Conservation (phyloP, 768 basidiomycete species). For the Phylloporus arenicola region DNA sequence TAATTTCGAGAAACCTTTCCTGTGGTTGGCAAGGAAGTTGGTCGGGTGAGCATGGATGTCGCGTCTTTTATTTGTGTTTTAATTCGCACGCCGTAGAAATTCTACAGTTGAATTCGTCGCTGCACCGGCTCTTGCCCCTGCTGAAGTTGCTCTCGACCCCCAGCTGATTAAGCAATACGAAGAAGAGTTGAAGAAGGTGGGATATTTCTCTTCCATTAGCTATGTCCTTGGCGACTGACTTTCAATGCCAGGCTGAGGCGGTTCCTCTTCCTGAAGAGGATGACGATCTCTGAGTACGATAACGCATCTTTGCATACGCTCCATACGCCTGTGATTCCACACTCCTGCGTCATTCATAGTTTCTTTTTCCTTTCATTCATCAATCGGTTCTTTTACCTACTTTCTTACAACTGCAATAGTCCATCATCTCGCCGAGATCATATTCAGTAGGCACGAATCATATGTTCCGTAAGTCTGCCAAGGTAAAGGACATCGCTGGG, state of each 20-base stretch:
- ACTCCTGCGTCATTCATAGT: constrained; percentile 18
- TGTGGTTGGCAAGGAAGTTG: constrained; percentile 97
- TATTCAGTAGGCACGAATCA: constrained; percentile 20
- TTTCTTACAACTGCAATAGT: constrained; percentile 24
- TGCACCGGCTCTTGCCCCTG: constrained; percentile 90
- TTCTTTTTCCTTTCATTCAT: constrained; percentile 13
- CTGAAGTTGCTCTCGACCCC: constrained; percentile 83
- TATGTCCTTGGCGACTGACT: constrained; percentile 7
- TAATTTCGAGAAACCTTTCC: constrained; percentile 99
- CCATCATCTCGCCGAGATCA: constrained; percentile 21
- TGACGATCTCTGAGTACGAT: constrained; percentile 61
- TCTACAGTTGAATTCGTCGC: constrained; percentile 89
- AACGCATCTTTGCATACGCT: constrained; percentile 16
- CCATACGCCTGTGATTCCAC: constrained; percentile 17
- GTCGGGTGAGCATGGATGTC: constrained; percentile 67
- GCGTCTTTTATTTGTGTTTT: background rate
- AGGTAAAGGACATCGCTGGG: background rate
- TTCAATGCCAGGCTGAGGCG: constrained; percentile 59
- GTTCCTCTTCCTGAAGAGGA: constrained; percentile 98
- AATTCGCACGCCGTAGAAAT: constrained; percentile 50
- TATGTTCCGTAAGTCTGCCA: constrained; percentile 4
- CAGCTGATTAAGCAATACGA: constrained; percentile 76
- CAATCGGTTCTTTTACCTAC: constrained; percentile 12
- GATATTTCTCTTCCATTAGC: constrained; percentile 11
- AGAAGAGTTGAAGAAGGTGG: constrained; percentile 64